Conservation (phyloP, 1,139 yeast genomes). For the Starmera stellimalicola region DNA sequence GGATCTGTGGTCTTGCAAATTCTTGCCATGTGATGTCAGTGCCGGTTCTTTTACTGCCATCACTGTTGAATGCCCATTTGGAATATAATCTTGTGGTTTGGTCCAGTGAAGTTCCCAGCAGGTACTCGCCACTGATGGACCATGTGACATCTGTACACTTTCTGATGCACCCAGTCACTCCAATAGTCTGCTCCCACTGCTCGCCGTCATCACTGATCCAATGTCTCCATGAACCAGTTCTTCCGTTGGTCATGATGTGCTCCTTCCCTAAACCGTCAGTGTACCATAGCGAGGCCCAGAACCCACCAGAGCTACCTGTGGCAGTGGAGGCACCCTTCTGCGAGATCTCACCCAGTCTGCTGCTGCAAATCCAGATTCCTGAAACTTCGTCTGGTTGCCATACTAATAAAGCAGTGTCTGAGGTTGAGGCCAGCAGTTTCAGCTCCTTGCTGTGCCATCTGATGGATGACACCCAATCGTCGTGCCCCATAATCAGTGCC, state of each 20-base stretch:
- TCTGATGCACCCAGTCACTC: slow-evolving; percentile 68
- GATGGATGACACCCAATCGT: slow-evolving; percentile 89
- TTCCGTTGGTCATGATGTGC: slow-evolving; percentile 70
- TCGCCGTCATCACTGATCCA: slow-evolving; percentile 42
- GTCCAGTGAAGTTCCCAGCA: slow-evolving; percentile 73
- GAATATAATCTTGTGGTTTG: slow-evolving; percentile 87
- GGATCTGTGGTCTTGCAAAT: slow-evolving; percentile 94
- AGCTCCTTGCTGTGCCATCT: slow-evolving; percentile 66
- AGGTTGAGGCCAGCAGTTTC: slow-evolving; percentile 73
- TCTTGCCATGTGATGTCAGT: slow-evolving; percentile 60
- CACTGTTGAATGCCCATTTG: slow-evolving; percentile 36
- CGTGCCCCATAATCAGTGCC: slow-evolving; percentile 95
- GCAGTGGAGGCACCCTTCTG: slow-evolving; percentile 97
- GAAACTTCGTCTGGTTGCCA: slow-evolving; percentile 87
- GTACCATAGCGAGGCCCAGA: slow-evolving; percentile 87
- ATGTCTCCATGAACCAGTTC: slow-evolving; percentile 85
- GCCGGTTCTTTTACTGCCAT: slow-evolving; percentile 20
- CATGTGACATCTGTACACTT: slow-evolving; percentile 77
- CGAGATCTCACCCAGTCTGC: slow-evolving; percentile 83
- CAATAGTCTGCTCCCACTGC: slow-evolving; percentile 47
- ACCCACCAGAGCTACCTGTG: slow-evolving; percentile 96
- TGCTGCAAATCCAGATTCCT: slow-evolving; percentile 83
- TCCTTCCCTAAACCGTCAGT: slow-evolving; percentile 30
- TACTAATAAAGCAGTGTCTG: slow-evolving; percentile 91
- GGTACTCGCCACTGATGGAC: slow-evolving; percentile 59